Evolutionary conservation across 495 filamentous ascomycete genomes (phyloP).

Genomic region (Lasiosphaeria miniovina): DNA sequence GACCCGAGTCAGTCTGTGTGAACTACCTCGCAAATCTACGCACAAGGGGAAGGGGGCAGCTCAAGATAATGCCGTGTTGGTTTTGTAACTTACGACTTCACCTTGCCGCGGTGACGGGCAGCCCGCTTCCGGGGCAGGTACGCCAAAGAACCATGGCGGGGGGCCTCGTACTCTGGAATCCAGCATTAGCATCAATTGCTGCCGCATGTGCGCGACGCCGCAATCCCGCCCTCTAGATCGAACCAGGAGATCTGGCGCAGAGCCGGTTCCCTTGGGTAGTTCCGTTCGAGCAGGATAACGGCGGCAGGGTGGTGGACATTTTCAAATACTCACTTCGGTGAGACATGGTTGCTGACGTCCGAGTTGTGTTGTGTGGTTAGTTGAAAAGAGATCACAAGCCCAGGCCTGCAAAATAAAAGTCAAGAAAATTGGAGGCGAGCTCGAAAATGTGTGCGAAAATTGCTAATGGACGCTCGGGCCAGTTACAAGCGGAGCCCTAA

Average conservation of each 20-base stretch:
- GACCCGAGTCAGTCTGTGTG: slow-evolving; percentile 23
- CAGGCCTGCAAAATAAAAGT: slow-evolving; percentile 18
- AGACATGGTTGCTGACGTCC: slow-evolving; percentile 37
- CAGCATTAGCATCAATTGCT: slow-evolving; percentile 8
- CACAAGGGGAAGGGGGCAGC: no score
- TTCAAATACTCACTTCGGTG: slow-evolving; percentile 33
- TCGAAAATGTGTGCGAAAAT: slow-evolving; percentile 31
- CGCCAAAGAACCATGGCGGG: slow-evolving; percentile 96
- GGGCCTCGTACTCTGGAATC: slow-evolving; percentile 80
- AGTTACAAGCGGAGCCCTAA: slow-evolving; percentile 35
- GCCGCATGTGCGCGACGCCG: background rate
- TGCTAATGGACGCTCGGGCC: slow-evolving; percentile 23
- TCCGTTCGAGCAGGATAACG: background rate
- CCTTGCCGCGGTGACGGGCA: slow-evolving; percentile 93
- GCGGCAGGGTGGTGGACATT: slow-evolving; percentile 10
- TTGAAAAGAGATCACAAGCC: slow-evolving; percentile 26
- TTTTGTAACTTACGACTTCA: slow-evolving; percentile 75
- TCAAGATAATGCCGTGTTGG: background rate
- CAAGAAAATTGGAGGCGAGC: slow-evolving; percentile 18
- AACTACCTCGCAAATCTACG: no score
- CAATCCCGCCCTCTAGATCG: background rate
- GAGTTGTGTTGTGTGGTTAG: slow-evolving; percentile 23
- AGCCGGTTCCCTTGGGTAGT: background rate
- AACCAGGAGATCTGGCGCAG: background rate
- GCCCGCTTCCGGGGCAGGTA: slow-evolving; percentile 97